A percentile compares a stretch with the other conserved stretches of the same genome.
Evolutionary conservation across 176 grass and related monocot species (phyloP).

Genomic region (Bothriochloa decipiens): DNA sequence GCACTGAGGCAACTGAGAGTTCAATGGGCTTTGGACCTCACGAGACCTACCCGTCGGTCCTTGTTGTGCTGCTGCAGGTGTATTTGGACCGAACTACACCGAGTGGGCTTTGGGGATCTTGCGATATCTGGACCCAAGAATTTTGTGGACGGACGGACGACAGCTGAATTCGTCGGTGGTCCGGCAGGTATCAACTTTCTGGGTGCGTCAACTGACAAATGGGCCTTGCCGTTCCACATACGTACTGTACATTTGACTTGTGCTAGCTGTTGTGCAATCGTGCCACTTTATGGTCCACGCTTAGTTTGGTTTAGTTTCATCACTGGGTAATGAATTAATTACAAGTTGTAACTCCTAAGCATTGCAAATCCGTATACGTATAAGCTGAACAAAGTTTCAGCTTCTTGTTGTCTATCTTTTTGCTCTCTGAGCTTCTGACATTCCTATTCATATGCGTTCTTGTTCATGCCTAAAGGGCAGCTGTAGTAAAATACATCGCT

Average conservation of each 20-base stretch:
- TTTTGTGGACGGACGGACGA: background rate
- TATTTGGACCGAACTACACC: slow-evolving; percentile 18
- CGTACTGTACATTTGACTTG: slow-evolving; percentile 22
- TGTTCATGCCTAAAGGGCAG: no score
- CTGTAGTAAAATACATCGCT: no score
- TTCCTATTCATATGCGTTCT: no score
- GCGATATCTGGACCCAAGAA: slow-evolving; percentile 1
- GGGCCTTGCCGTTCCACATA: no score
- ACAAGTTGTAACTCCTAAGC: no score
- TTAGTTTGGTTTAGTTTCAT: background rate
- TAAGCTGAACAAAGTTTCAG: no score
- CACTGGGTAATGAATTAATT: background rate
- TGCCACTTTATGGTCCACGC: background rate
- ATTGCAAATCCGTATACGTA: no score
- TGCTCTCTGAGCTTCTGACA: no score
- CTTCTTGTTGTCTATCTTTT: no score
- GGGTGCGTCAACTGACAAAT: background rate
- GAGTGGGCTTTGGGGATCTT: slow-evolving; percentile 30
- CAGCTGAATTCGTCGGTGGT: background rate
- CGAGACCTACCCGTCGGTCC: background rate
- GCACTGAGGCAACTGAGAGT: background rate
- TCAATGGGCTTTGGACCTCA: slow-evolving; percentile 35
- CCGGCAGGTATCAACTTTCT: background rate
- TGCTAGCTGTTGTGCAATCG: background rate
- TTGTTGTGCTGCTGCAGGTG: slow-evolving; percentile 14